A percentile compares a stretch with the other conserved stretches of the same genome.
These are phyloP conservation scores for Mycena kentingensis DNA, from an alignment of 768 basidiomycete species.

Conservation along the genomic window DNA sequence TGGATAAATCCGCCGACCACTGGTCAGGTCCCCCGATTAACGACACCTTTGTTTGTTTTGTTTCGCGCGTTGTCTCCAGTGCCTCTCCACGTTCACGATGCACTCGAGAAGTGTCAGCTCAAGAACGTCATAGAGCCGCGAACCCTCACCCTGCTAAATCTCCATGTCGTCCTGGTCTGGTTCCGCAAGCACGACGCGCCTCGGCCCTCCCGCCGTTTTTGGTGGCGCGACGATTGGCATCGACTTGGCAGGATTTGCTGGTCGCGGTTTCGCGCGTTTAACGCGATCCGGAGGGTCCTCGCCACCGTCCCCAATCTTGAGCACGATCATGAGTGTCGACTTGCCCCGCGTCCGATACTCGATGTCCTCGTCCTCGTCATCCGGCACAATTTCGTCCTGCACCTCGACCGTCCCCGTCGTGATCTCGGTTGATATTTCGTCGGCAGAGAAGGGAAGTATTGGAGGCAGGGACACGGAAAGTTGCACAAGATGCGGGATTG, in stretches of 20 bases:
- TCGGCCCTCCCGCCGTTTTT: constrained; percentile 17
- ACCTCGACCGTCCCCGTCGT: constrained; percentile 73
- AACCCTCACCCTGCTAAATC: constrained; percentile 20
- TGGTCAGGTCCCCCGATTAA: no score
- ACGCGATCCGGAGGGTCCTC: constrained; percentile 32
- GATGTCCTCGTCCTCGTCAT: constrained; percentile 68
- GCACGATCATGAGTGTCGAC: constrained; percentile 61
- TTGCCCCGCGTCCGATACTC: constrained; percentile 69
- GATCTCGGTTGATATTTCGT: constrained; percentile 64
- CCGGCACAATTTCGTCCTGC: constrained; percentile 78
- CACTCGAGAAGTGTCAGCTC: no score
- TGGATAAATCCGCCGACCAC: no score
- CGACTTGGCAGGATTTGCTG: constrained; percentile 2
- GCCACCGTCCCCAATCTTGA: constrained; percentile 65
- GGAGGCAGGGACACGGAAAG: constrained; percentile 71
- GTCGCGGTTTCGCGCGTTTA: constrained; percentile 16
- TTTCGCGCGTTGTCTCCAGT: no score
- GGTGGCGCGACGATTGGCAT: not conserved
- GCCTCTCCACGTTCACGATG: no score
- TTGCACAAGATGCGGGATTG: constrained; percentile 78
- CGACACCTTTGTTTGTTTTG: no score
- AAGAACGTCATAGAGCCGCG: no score
- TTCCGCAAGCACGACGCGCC: constrained; percentile 41
- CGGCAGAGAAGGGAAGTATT: constrained; percentile 64
- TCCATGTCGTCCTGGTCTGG: constrained; percentile 48